Evolutionary conservation across 139 green algal species (phyloP), one percentile per base, ranked within the genome.

Genomic region (Auxenochlorella pyrenoidosa): DNA sequence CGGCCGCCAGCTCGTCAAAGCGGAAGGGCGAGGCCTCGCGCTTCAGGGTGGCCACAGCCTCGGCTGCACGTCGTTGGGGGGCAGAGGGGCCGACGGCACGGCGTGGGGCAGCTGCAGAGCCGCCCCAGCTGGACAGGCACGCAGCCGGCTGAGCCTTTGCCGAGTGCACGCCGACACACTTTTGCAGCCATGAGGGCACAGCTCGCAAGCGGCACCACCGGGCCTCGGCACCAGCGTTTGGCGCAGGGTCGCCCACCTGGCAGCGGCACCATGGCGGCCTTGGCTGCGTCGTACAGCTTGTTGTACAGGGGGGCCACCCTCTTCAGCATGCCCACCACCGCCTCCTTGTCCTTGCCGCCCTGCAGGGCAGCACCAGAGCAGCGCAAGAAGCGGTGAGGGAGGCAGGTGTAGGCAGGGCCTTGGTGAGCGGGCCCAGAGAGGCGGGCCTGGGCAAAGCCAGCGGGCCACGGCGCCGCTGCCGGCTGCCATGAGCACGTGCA

Each of bases 221-320:
- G n/a, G n/a, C n/a, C n/a, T n/a, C n/a, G n/a, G n/a, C n/a, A n/a
- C n/a, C n/a, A n/a, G n/a, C n/a, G n/a, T n/a, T n/a, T n/a, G n/a
- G n/a, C n/a, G n/a, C n/a, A n/a, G n/a, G n/a, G n/a, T n/a, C n/a
- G 24, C 75, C 13, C 63, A 85, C 80, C 80, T 32, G 85, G 85
- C 43, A 88, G 85, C 36, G 85, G 85, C 75, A 88, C 76, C 76
- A 88, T 40, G 26, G 85, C 85, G 5, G 83, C 76, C 19, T 88
- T 88, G 22, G 89, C 89, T 10, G 89, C 85, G 26, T 66, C 58
- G 65, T 90, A 92, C 26, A 92, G 80, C 63, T 34, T 47, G 78
- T 90, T 90, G 79, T 92, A 92, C 19, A 92, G 66, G 5, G 85
- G 85, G 10, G 89, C 89, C 75, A 90, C 34, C 51, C 75, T 26